Conservation (phyloP, 768 basidiomycete genomes). For the Podaxis rugospora region DNA sequence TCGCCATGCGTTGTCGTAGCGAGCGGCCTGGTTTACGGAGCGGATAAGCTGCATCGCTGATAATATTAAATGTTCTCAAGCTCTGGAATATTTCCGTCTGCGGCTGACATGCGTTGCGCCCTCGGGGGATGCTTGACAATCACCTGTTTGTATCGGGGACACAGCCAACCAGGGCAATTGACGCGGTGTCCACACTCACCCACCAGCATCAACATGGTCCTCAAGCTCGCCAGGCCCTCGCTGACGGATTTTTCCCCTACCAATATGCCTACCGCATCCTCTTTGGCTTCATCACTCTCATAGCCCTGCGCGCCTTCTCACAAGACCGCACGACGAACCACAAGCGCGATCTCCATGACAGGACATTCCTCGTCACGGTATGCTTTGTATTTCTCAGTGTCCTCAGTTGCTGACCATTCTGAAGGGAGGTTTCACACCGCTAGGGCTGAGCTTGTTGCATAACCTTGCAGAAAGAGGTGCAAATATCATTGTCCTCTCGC, state of each 20-base stretch:
- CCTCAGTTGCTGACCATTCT: slow-evolving; percentile 6
- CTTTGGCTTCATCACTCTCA: no score
- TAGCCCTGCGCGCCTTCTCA: no score
- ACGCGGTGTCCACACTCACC: neutral
- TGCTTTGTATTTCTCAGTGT: neutral
- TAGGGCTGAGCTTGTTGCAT: slow-evolving; percentile 65
- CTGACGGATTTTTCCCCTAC: no score
- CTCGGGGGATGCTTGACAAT: no score
- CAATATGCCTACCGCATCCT: no score
- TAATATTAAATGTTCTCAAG: no score
- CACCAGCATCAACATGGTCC: neutral
- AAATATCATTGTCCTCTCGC: slow-evolving; percentile 71
- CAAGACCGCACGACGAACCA: no score
- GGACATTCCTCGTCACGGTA: slow-evolving; percentile 63
- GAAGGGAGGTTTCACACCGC: slow-evolving; percentile 73
- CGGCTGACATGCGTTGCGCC: no score
- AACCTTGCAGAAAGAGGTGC: slow-evolving; percentile 70
- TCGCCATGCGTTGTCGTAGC: slow-evolving; percentile 61
- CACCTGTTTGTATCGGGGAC: no score
- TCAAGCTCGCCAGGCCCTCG: no score
- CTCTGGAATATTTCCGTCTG: no score
- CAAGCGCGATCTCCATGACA: no score
- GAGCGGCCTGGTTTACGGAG: slow-evolving; percentile 59
- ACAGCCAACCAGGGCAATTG: neutral
- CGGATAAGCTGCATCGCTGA: slow-evolving; percentile 57